These are phyloP conservation scores for Bacterosira constricta DNA, from an alignment of 108 stramenopile genomes.

Conservation along the genomic window DNA sequence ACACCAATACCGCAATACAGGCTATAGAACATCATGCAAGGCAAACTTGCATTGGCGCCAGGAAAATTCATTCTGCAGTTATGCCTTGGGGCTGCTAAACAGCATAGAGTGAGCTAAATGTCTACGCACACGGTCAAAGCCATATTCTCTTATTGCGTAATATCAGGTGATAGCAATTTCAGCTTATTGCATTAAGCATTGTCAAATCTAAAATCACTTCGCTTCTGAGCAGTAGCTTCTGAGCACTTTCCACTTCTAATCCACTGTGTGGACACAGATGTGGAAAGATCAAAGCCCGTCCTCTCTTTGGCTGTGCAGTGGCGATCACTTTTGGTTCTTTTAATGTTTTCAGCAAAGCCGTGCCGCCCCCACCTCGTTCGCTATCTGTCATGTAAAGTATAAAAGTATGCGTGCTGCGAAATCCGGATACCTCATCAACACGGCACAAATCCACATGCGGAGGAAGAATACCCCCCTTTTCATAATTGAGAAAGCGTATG, in stretches of 20 bases:
- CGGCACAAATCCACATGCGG: slow-evolving; percentile 80
- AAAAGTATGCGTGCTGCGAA: slow-evolving; percentile 80
- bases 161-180: background rate
- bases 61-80: too few species aligned
- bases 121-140: background rate
- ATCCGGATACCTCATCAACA: slow-evolving; percentile 46
- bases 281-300: slow-evolving; percentile 76
- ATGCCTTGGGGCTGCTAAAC: too few species aligned
- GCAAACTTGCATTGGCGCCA: too few species aligned
- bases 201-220: slow-evolving; percentile 49
- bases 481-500: slow-evolving; percentile 78
- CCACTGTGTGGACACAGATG: slow-evolving; percentile 79
- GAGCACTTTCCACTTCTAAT: slow-evolving; percentile 56
- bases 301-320: slow-evolving; percentile 54
- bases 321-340: slow-evolving; percentile 48
- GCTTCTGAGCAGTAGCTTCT: slow-evolving; percentile 80
- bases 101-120: too few species aligned
- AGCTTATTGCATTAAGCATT: too few species aligned
- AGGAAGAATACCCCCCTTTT: slow-evolving; percentile 54
- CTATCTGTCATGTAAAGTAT: slow-evolving; percentile 75
- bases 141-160: background rate
- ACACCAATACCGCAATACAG: too few species aligned
- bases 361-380: slow-evolving; percentile 70
- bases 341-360: slow-evolving; percentile 58
- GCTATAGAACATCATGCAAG: too few species aligned